These are phyloP conservation scores for Canna indica DNA, from an alignment of 176 grass and related monocot species.

Conservation along the genomic window DNA sequence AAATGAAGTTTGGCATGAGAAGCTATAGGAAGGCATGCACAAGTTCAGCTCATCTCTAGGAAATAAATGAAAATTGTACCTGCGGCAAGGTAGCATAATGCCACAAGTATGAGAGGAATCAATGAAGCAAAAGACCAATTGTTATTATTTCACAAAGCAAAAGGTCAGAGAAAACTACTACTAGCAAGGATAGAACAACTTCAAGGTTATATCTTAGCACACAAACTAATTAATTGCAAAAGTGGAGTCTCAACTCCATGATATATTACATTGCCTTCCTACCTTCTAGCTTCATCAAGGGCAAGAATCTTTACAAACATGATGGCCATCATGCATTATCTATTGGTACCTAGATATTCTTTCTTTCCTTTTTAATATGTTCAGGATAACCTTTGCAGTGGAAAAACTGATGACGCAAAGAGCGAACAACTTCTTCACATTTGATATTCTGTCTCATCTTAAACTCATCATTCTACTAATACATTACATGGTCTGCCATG, in stretches of 20 bases:
- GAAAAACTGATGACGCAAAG: too few species aligned
- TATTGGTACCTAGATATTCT: not conserved
- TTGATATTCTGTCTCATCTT: too few species aligned
- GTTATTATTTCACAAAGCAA: not conserved
- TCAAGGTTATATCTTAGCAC: too few species aligned
- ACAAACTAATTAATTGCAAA: too few species aligned
- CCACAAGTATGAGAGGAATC: conserved; percentile 17
- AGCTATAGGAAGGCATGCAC: conserved; percentile 81
- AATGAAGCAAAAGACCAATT: not conserved
- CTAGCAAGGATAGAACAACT: not conserved
- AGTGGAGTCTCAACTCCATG: too few species aligned
- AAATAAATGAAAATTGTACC: conserved; percentile 97
- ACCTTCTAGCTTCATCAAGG: not conserved
- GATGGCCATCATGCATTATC: not conserved
- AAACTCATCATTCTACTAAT: not conserved
- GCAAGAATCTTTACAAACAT: not conserved
- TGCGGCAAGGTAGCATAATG: conserved; percentile 26
- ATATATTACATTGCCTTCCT: not conserved
- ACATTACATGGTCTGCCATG: not conserved
- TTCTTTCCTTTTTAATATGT: too few species aligned
- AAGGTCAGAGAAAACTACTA: not conserved
- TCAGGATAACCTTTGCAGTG: too few species aligned
- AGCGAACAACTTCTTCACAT: too few species aligned
- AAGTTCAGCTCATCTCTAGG: conserved; percentile 66
- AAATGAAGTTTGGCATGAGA: conserved; percentile 84